These are phyloP conservation scores for Dioscorea zingiberensis DNA, from an alignment of 106 monocot species.

Conservation along the genomic window DNA sequence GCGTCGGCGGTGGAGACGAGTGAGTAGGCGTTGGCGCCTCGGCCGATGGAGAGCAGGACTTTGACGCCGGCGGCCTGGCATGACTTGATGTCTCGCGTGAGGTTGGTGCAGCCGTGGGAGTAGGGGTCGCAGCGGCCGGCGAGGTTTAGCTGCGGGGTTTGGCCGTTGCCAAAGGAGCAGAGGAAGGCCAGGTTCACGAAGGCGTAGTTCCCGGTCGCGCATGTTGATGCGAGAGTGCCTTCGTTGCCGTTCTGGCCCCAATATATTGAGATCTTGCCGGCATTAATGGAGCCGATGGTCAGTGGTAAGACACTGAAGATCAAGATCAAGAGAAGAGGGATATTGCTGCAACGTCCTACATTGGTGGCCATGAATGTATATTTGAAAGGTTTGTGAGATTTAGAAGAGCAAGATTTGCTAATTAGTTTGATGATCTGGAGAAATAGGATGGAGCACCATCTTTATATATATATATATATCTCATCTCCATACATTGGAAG, in stretches of 20 bases:
- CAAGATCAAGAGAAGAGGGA: no score
- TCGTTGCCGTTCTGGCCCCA: constrained; percentile 55
- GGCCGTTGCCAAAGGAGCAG: constrained; percentile 10
- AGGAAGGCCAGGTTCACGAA: constrained; percentile 27
- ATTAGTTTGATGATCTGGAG: no score
- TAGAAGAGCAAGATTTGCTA: no score
- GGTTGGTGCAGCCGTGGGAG: constrained; percentile 7
- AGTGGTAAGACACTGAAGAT: not conserved
- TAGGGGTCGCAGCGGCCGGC: constrained; percentile 25
- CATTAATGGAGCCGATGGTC: not conserved
- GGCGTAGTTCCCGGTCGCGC: constrained; percentile 39
- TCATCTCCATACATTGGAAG: no score
- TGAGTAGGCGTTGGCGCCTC: constrained; percentile 13
- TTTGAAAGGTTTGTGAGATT: no score
- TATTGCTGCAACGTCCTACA: no score
- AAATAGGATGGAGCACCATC: no score
- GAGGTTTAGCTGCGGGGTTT: constrained; percentile 16
- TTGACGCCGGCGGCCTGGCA: constrained; percentile 20
- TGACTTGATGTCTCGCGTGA: constrained; percentile 13
- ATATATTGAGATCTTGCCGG: constrained; percentile 35
- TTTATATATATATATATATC: no score
- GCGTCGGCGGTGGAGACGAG: constrained; percentile 17
- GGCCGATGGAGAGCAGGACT: constrained; percentile 29
- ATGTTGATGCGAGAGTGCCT: constrained; percentile 30
- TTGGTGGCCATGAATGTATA: no score